Evolutionary conservation across 2,329 filamentous ascomycete species (phyloP).

Genomic region (Nigrograna mackinnonii): DNA sequence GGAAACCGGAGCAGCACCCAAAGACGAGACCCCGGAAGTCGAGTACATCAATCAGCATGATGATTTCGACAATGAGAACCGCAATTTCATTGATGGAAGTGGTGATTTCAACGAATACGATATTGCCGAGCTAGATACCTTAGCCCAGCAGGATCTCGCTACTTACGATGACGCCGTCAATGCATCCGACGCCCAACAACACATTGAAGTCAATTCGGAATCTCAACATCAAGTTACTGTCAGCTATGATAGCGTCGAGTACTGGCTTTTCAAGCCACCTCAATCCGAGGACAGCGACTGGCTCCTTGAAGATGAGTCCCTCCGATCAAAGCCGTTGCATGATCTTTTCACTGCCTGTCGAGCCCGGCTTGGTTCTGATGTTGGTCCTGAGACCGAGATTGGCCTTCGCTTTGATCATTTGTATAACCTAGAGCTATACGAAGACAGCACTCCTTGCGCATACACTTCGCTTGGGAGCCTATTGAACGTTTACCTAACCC

Average conservation of each 20-base stretch:
- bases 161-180: too few species aligned
- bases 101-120: too few species aligned
- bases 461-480: conserved; percentile 50
- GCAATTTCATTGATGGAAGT: too few species aligned
- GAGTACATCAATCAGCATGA: too few species aligned
- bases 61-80: too few species aligned
- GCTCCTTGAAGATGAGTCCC: conserved; percentile 27
- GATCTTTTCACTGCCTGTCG: conserved; percentile 62
- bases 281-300: conserved; percentile 35
- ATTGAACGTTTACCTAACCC: conserved; percentile 60
- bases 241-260: conserved; percentile 1
- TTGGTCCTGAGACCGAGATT: conserved; percentile 55
- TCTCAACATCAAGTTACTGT: too few species aligned
- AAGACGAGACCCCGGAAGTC: too few species aligned
- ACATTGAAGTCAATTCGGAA: conserved; percentile 34
- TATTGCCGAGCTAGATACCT: too few species aligned
- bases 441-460: conserved; percentile 35
- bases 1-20: too few species aligned
- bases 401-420: conserved; percentile 50
- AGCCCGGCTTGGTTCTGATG: conserved; percentile 56
- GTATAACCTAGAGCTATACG: conserved; percentile 31
- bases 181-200: too few species aligned
- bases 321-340: conserved; percentile 42
- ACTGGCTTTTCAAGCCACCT: conserved; percentile 23
- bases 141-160: too few species aligned